Evolutionary conservation across 192 early-diverging fungal genomes (phyloP), one percentile per base, ranked within the genome.

Genomic region (Blastocladiella britannica): DNA sequence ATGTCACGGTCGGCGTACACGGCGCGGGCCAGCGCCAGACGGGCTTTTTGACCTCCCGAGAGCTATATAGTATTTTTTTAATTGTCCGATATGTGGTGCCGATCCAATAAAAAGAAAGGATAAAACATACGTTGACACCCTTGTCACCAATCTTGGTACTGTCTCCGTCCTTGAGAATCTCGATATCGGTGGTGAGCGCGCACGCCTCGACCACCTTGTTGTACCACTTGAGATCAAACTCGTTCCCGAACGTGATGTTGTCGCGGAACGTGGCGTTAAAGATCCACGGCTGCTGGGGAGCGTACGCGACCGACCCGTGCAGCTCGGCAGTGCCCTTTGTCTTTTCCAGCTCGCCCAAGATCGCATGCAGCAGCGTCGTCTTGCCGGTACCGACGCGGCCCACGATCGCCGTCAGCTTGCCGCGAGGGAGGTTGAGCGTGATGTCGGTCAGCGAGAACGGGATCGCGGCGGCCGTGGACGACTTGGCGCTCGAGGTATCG

Each of bases 11-110:
- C 67, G 26, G 71, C 53, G 55, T 83, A 84, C 18, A 81, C 72
- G 0, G 81, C 81, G 37, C 85, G 68, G 0, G 83, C 83, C 12
- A 83, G 61, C 5, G 76, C 72, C 18, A 87, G 71, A 28, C 84
- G 72, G 2, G 79, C 74, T 60, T 75, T 79, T 31, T 82, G 78
- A 53, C 79, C 79, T 26, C 79, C 79, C 26, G 72, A 74, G 51
- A 31, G 53, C 9, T 51, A n/a, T n/a, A n/a, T n/a, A n/a, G n/a
- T n/a, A n/a, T n/a, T n/a, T n/a, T n/a, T n/a, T n/a, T n/a, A n/a
- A n/a, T n/a, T n/a, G n/a, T n/a, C n/a, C n/a, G n/a, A n/a, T n/a
- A n/a, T n/a, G n/a, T n/a, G n/a, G n/a, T n/a, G n/a, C n/a, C n/a
- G n/a, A n/a, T n/a, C n/a, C n/a, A n/a, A n/a, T n/a, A n/a, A n/a